Evolutionary conservation across 2,329 filamentous ascomycete genomes (phyloP).

Genomic region (Onygenales sp.): DNA sequence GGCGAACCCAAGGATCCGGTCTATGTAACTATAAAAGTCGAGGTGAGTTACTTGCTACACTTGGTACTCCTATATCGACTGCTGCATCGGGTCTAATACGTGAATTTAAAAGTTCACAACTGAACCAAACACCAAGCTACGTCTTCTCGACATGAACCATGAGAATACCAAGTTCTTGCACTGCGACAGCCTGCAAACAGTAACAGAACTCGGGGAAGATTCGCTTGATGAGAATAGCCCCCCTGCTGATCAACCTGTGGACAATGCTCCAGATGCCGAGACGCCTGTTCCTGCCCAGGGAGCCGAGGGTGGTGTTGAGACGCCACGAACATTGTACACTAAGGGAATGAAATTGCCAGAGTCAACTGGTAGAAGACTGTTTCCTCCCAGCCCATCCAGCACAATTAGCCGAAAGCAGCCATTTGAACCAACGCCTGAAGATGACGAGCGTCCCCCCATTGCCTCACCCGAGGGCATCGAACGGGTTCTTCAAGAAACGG

Average conservation of each 20-base stretch:
- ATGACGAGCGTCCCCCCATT: background rate
- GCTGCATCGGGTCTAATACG: background rate
- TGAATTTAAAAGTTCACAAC: background rate
- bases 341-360: slow-evolving; percentile 2
- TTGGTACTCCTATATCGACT: background rate
- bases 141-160: background rate
- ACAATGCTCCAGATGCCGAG: no score
- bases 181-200: background rate
- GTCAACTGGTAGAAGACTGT: slow-evolving; percentile 2
- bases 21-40: slow-evolving; percentile 18
- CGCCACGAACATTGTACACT: background rate
- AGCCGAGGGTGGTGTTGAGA: background rate
- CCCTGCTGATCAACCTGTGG: background rate
- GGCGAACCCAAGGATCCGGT: slow-evolving; percentile 14
- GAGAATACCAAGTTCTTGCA: background rate
- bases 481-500: background rate
- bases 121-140: background rate
- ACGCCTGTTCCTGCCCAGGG: background rate
- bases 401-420: background rate
- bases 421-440: background rate
- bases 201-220: background rate
- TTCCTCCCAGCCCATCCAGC: slow-evolving; percentile 4
- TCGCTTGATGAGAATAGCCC: background rate
- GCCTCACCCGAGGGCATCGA: no score
- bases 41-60: slow-evolving; percentile 16